Base-by-base conservation (phyloP, 371 early-diverging fungal genomes). In the Mucor saturninus region DNA sequence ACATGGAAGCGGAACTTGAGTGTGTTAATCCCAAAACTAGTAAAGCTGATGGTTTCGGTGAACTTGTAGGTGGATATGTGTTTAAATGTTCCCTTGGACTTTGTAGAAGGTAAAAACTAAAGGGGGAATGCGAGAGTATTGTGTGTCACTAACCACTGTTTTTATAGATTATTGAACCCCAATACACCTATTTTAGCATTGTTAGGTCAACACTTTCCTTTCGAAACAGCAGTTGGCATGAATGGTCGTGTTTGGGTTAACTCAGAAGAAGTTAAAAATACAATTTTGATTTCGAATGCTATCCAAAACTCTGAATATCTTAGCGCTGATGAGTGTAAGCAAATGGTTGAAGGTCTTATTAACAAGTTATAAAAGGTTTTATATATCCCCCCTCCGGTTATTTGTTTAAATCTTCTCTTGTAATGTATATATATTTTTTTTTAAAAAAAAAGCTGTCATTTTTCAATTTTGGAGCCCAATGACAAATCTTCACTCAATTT, bases 1-100 rank as follows among this genome's bases (percentile, higher is more conserved):
- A 97, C 74, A 95, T 98, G 93, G 98, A 98, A 56, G 93, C 98
- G 2, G 98, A 98, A 65, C 71, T 98, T 15, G 93, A 93, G 65
- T 98, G 98, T 75, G 72, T 89, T 49, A 93, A 94, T 65, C 89
- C 93, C 8, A 64, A 81, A 2, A 87, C 88, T 0, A 85, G 85
- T 40, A 89, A 85, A 65, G 83, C 91, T 0, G 91, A 90, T 51
- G 94, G 93, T 26, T 94, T 81, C 82, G 95, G 95, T 28, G 90
- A 88, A 73, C 74, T 95, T 40, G 83, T 87, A 62, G 83, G 74
- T 30, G 94, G 94, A 26, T 86, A 77, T 62, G 71, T 89, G 35
- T 85, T 88, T 37, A 87, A 86, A 64, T 85, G 87, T 53, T 94
- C 95, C 7, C 73, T 97, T 61, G 90, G 91, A 7, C 69, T 91